Percentiles rank a stretch among this genome's conserved stretches.
Evolutionary conservation across 2,329 filamentous ascomycete species (phyloP).

Genomic region (Dothideomycetes sp.): DNA sequence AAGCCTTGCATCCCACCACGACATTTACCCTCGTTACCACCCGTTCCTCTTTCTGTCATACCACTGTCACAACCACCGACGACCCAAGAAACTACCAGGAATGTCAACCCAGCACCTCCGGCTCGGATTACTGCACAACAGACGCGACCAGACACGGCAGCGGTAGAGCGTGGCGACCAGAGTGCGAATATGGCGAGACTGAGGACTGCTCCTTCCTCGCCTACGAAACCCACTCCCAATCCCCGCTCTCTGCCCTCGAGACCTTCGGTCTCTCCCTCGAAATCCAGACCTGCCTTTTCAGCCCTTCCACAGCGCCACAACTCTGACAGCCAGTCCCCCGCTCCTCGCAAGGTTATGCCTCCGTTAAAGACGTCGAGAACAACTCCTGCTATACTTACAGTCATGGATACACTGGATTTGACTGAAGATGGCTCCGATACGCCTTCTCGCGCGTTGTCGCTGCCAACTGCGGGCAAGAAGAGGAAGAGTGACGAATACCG

Average conservation of each 20-base stretch:
- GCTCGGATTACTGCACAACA: background rate
- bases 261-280: background rate
- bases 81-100: background rate
- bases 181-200: constrained; percentile 35
- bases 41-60: constrained; percentile 2
- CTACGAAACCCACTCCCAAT: background rate
- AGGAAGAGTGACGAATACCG: constrained; percentile 39
- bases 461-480: constrained; percentile 26
- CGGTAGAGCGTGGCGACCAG: constrained; percentile 2
- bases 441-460: constrained; percentile 10
- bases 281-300: background rate
- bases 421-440: constrained; percentile 22
- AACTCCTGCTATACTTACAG: constrained; percentile 9
- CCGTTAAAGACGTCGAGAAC: background rate
- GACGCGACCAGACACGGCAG: background rate
- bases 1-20: constrained; percentile 37
- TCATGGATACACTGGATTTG: constrained; percentile 27
- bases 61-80: background rate
- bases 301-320: background rate
- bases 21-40: constrained; percentile 10
- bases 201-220: constrained; percentile 31
- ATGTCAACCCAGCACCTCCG: constrained; percentile 5
- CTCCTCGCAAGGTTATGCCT: background rate
- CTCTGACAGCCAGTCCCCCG: constrained; percentile 4
- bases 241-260: background rate